These are phyloP conservation scores for Phytophthora podocarpi DNA, from an alignment of 352 stramenopile species.

Conservation along the genomic window DNA sequence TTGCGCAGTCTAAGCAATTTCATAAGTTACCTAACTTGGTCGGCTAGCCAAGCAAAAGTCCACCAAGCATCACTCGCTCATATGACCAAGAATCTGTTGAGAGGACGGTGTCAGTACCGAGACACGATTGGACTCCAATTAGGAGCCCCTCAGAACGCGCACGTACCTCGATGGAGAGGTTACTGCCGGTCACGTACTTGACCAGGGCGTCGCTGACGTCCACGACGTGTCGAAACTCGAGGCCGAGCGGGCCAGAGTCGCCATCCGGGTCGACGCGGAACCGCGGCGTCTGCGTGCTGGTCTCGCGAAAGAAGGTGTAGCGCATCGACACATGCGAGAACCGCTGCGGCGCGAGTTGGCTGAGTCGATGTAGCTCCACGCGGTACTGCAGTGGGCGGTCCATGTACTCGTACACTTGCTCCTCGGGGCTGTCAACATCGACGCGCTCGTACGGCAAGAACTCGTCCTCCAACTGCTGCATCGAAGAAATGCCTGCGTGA, in stretches of 20 bases:
- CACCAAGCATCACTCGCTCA: conserved; percentile 9
- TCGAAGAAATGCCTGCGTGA: neutral
- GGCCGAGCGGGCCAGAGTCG: conserved; percentile 13
- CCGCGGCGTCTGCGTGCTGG: conserved; percentile 30
- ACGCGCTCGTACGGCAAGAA: conserved; percentile 44
- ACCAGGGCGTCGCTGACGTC: conserved; percentile 57
- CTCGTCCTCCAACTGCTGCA: conserved; percentile 9
- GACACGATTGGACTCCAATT: too few species aligned
- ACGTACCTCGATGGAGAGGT: conserved; percentile 53
- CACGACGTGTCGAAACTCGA: conserved; percentile 43
- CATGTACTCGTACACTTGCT: conserved; percentile 61
- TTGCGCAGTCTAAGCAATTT: too few species aligned
- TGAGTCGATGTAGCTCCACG: conserved; percentile 34
- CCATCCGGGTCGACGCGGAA: conserved; percentile 17
- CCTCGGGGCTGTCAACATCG: conserved; percentile 44
- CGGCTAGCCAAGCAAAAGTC: too few species aligned
- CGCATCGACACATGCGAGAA: conserved; percentile 45
- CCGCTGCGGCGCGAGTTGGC: conserved; percentile 32
- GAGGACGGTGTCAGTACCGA: conserved; percentile 2
- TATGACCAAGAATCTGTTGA: conserved; percentile 28
- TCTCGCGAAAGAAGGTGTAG: conserved; percentile 56
- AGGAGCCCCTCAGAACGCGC: neutral
- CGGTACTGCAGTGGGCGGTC: conserved; percentile 56
- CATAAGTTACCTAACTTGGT: too few species aligned
- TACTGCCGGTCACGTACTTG: conserved; percentile 54